These are phyloP conservation scores for Cladophialophora psammophila DNA, from an alignment of 2,329 filamentous ascomycete species.

Conservation along the genomic window DNA sequence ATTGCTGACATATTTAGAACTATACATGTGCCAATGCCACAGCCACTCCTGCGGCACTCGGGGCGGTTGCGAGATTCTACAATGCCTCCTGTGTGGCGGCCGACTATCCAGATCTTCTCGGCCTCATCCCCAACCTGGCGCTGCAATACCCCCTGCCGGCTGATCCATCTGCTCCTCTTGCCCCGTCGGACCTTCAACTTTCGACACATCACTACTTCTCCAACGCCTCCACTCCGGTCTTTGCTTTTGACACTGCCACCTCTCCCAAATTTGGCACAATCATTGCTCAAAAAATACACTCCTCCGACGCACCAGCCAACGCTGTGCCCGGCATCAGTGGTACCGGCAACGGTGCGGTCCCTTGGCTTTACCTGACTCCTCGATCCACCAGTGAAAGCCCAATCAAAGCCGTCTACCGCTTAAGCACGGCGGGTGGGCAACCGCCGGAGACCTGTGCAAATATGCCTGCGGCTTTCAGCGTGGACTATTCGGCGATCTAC, in stretches of 20 bases:
- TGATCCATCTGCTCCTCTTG: conserved; percentile 47
- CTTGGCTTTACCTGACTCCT: conserved; percentile 76
- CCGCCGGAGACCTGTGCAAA: conserved; percentile 76
- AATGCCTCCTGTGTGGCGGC: conserved; percentile 83
- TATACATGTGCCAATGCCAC: conserved; percentile 79
- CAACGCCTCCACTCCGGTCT: conserved; percentile 74
- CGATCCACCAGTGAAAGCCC: conserved; percentile 55
- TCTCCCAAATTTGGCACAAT: conserved; percentile 64
- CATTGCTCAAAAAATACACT: conserved; percentile 68
- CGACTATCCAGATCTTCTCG: conserved; percentile 70
- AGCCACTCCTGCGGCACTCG: conserved; percentile 67
- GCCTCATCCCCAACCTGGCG: conserved; percentile 69
- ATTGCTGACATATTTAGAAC: conserved; percentile 65
- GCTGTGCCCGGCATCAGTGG: conserved; percentile 64
- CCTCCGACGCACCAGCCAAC: conserved; percentile 67
- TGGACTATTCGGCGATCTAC: conserved; percentile 85
- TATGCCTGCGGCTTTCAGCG: conserved; percentile 67
- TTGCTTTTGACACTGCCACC: conserved; percentile 69
- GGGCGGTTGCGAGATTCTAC: conserved; percentile 85
- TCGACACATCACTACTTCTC: conserved; percentile 85
- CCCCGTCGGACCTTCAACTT: conserved; percentile 67
- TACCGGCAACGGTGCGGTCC: conserved; percentile 71
- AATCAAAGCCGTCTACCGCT: conserved; percentile 73
- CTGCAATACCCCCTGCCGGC: conserved; percentile 68
- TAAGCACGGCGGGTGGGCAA: conserved; percentile 82